These are phyloP conservation scores for Piloderma croceum DNA, from an alignment of 768 basidiomycete genomes.

Conservation along the genomic window DNA sequence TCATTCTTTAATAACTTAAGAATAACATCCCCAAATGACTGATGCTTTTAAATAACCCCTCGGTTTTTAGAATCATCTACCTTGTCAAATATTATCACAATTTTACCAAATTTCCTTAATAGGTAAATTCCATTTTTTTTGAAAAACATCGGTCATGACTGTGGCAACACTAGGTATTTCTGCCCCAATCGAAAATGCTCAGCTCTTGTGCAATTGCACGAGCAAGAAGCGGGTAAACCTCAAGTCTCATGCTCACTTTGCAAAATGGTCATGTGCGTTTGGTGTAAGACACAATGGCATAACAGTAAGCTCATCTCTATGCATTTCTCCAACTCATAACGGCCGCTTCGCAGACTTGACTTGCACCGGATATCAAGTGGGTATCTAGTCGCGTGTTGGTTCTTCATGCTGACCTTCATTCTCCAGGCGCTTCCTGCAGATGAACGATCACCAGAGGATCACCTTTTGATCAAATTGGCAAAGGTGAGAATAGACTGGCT, in stretches of 20 bases:
- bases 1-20: too few species aligned
- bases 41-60: too few species aligned
- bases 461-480: constrained; percentile 26
- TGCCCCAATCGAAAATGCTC: constrained; percentile 36
- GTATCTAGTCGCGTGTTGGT: neutral
- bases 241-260: constrained; percentile 32
- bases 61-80: too few species aligned
- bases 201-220: too few species aligned
- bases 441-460: constrained; percentile 36
- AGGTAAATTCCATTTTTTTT: too few species aligned
- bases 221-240: constrained; percentile 28
- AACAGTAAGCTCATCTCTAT: constrained; percentile 16
- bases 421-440: constrained; percentile 30
- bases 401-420: constrained; percentile 7
- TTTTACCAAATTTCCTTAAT: too few species aligned
- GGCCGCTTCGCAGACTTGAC: constrained; percentile 14
- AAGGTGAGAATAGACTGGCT: too few species aligned
- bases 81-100: too few species aligned
- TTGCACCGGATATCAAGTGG: constrained; percentile 28
- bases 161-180: constrained; percentile 29
- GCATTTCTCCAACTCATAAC: neutral
- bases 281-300: constrained; percentile 33
- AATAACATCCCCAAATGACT: too few species aligned
- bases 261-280: constrained; percentile 27
- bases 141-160: too few species aligned